Base-by-base conservation (phyloP, 2,329 filamentous ascomycete species). In the Tetracladium maxilliforme region DNA sequence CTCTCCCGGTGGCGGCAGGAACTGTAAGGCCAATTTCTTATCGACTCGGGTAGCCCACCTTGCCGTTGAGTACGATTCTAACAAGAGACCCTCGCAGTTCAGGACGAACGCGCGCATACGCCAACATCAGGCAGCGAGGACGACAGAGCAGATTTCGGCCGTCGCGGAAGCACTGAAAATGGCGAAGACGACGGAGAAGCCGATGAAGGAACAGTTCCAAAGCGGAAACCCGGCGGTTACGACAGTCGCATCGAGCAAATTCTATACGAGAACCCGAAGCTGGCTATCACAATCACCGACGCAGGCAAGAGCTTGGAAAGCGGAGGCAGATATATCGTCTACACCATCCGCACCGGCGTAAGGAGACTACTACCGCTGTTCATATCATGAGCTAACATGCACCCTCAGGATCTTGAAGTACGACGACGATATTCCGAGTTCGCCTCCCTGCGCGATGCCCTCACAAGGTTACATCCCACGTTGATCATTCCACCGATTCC, bases 181-280 rank as follows among this genome's bases (percentile, higher is more conserved):
- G n/a, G 18, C 18, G 31, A 55, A 24, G 61, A 68, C 38, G 52
- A 70, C 21, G 69, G 60, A 39, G 67, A 72, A 37, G 67, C 73
- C 34, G 67, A 72, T 28, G 60, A 25, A 55, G 56, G n/a, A 52
- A 56, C 33, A 45, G n/a, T 56, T 10, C 65, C 68, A n/a, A 59
- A 63, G 31, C 62, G 63, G 29, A 87, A 82, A 54, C 82, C 83
- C 32, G 83, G 82, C 14, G 82, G 80, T 15, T 98, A 98, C 43
- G 79, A 90, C 45, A 94, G 87, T 48, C 76, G 90, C 26, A 86
- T 98, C 37, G 87, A 98, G 55, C 90, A 98, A 61, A 87, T 94
- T 31, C 72, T 98, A 23, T 92, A 93, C 48, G 90, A 98, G 54
- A 82, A 93, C 36, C 86, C 84, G 1, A 77, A 87, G 28, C 66